Conservation (phyloP, 2,329 filamentous ascomycete genomes). For the Lachnellula occidentalis region DNA sequence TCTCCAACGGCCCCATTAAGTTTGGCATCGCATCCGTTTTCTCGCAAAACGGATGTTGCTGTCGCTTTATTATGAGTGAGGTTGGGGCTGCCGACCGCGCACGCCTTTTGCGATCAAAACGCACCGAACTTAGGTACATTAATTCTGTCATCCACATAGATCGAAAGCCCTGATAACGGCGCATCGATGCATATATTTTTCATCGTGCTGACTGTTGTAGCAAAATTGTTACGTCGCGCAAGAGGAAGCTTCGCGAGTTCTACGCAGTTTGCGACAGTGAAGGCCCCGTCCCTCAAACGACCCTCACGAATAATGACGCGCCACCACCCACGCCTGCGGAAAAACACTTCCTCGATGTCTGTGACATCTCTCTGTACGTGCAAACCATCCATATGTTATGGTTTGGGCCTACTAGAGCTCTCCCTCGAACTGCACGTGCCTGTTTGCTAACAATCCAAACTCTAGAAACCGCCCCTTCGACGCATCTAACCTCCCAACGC, state of each 20-base stretch:
- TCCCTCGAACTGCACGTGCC: constrained; percentile 11
- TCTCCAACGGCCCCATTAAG: constrained; percentile 34
- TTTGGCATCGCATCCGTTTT: constrained; percentile 49
- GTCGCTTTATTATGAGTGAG: constrained; percentile 65
- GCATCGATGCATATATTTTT: constrained; percentile 22
- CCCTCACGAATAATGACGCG: constrained; percentile 53
- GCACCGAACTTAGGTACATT: constrained; percentile 56
- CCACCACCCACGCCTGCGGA: constrained; percentile 46
- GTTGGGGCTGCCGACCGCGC: constrained; percentile 60
- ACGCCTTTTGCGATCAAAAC: constrained; percentile 61
- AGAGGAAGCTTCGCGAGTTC: constrained; percentile 85
- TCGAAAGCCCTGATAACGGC: constrained; percentile 21
- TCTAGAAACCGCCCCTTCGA: constrained; percentile 44
- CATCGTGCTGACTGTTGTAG: constrained; percentile 38
- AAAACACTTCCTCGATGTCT: constrained; percentile 50
- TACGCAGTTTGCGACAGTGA: constrained; percentile 71
- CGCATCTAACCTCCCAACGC: constrained; percentile 47
- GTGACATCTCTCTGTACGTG: constrained; percentile 57
- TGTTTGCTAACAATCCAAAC: constrained; percentile 22
- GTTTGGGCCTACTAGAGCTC: constrained; percentile 15
- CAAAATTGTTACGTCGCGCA: constrained; percentile 74
- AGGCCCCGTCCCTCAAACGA: constrained; percentile 52
- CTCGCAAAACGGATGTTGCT: constrained; percentile 63
- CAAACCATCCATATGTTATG: constrained; percentile 16
- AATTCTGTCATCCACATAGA: constrained; percentile 10